Conservation (phyloP, 305 asterid genomes). For the Lippia alba region DNA sequence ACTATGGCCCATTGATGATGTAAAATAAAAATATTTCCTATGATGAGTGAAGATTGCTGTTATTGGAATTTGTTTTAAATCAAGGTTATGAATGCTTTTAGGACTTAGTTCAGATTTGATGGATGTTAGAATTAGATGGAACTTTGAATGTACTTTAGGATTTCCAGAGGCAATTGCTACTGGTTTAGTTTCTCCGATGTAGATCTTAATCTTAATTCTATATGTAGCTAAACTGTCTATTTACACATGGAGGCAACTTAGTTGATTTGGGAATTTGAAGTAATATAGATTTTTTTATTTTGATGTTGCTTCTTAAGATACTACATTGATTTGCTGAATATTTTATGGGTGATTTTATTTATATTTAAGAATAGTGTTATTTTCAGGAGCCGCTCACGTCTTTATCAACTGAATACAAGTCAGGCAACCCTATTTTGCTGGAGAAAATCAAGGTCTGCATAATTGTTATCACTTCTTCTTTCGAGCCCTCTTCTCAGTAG, state of each 20-base stretch:
- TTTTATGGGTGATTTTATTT: slow-evolving; percentile 3
- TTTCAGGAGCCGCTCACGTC: slow-evolving; percentile 89
- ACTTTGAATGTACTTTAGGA: background rate
- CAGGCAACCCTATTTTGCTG: slow-evolving; percentile 82
- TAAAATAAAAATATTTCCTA: background rate
- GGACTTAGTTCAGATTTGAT: slow-evolving; percentile 7
- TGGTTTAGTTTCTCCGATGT: slow-evolving; percentile 2
- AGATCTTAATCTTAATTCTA: background rate
- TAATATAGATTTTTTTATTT: slow-evolving; percentile 18
- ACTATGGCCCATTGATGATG: background rate
- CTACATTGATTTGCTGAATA: background rate
- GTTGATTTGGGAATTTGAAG: slow-evolving; percentile 15
- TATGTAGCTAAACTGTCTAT: background rate
- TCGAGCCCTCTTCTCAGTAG: slow-evolving; percentile 33
- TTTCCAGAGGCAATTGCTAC: slow-evolving; percentile 6
- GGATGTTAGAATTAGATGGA: slow-evolving; percentile 1
- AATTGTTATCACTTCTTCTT: slow-evolving; percentile 17
- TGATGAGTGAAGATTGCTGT: slow-evolving; percentile 3
- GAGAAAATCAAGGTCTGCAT: slow-evolving; percentile 82
- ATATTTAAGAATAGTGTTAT: slow-evolving; percentile 18
- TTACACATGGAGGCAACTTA: background rate
- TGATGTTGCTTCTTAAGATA: background rate
- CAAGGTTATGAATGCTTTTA: background rate
- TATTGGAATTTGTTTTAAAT: slow-evolving; percentile 17
- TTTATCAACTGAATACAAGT: slow-evolving; percentile 72